Base-by-base conservation (phyloP, 176 grass and related monocot genomes). In the Eremochloa ophiuroides region DNA sequence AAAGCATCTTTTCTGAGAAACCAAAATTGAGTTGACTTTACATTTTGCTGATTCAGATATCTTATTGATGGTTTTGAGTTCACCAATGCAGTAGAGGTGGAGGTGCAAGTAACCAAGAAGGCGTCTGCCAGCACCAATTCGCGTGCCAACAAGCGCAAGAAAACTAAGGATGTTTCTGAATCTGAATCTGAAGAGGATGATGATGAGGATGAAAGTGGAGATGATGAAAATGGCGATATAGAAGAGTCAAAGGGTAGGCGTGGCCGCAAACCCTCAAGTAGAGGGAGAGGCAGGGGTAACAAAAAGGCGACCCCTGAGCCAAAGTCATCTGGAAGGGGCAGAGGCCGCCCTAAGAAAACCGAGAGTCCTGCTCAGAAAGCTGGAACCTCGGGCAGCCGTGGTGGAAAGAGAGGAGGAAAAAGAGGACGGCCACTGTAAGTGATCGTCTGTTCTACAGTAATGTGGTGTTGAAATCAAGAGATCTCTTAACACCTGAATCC, bases 131-230 rank as follows among this genome's bases (percentile, higher is more conserved):
- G 42, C 33, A 77, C 75, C 38, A 98, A 91, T 41, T 89, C 95
- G 16, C 41, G 80, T 31, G 75, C 90, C 66, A 93, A 90, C 58
- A 97, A 93, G 81, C 84, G 88, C 37, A 99, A 95, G 88, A 82
- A 93, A 81, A 61, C 40, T 6, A 88, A 87, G 77, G 90, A 99
- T 71, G 25, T 63, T n/a, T 94, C 89, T 0, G 90, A 95, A 42
- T 91, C 88, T 17, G 92, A 94, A 60, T n/a, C 50, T 8, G 91
- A 90, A 20, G 89, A 74, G 4, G 87, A 76, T 20, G 94, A 91
- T 9, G 84, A 84, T 1, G 84, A 71, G 6, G 85, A 82, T 11
- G 89, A 81, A 11, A 83, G 75, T 17, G 86, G 34, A 30, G 90
- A 91, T 1, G 85, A 89, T 7, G 85, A 89, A 30, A 85, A 84